Percentiles rank a stretch among this genome's conserved stretches.
These are phyloP conservation scores for Annulohypoxylon bovei DNA, from an alignment of 495 filamentous ascomycete species.

Conservation along the genomic window DNA sequence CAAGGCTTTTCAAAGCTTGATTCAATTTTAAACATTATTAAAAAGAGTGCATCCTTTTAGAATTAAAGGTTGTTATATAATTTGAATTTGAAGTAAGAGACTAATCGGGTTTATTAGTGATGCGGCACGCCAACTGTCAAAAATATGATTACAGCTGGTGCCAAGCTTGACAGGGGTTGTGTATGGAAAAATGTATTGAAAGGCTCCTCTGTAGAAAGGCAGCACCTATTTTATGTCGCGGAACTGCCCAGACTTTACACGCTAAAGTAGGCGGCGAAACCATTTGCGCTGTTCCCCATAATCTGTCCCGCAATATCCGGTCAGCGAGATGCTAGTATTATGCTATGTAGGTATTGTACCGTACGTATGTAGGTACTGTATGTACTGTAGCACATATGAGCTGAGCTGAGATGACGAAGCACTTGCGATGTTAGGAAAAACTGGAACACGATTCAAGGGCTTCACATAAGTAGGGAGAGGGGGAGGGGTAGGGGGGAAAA, in stretches of 20 bases:
- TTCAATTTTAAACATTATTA: too few relatives aligned
- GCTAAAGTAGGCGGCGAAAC: conserved; percentile 20
- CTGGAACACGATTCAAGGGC: conserved; percentile 34
- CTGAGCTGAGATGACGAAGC: conserved; percentile 40
- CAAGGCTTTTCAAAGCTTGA: too few relatives aligned
- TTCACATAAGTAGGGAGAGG: conserved; percentile 4
- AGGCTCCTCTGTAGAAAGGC: too few relatives aligned
- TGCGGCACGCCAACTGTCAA: too few relatives aligned
- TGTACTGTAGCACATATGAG: conserved; percentile 5
- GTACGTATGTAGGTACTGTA: background rate
- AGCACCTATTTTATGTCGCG: conserved; percentile 19
- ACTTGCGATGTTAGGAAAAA: conserved; percentile 26
- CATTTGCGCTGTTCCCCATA: conserved; percentile 27
- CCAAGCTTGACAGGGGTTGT: too few relatives aligned
- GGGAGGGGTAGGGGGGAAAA: conserved; percentile 25
- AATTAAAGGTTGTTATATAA: too few relatives aligned
- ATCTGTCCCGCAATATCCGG: conserved; percentile 32
- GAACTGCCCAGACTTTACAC: conserved; percentile 31
- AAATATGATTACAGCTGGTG: too few relatives aligned
- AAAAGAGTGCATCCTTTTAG: too few relatives aligned
- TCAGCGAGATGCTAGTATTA: conserved; percentile 13
- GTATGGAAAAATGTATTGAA: too few relatives aligned
- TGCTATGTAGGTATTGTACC: too few relatives aligned
- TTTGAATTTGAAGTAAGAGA: too few relatives aligned
- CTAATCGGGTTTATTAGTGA: too few relatives aligned